phyloP scores from a whole-genome alignment of 164 flowering plant genomes.

The Aristolochia fimbriata region DNA sequence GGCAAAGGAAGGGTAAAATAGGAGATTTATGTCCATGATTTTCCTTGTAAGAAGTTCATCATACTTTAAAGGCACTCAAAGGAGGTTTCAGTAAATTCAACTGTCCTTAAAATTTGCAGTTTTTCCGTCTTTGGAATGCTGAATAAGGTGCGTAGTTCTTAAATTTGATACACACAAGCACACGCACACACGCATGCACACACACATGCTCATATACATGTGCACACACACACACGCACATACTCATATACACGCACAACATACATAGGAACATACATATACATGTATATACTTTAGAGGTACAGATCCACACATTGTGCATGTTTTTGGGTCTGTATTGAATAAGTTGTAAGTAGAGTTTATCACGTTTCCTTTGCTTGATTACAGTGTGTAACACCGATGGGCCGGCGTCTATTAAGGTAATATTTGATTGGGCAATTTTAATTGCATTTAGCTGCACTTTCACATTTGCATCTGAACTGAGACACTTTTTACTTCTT shows the following conservation, averaged over 20 bases:
- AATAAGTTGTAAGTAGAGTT: too few species aligned
- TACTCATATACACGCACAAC: slow-evolving; percentile 9
- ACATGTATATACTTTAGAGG: slow-evolving; percentile 10
- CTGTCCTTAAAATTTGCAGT: slow-evolving; percentile 32
- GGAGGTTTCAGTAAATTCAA: neutral
- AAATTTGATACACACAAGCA: neutral
- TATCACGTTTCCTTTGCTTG: neutral
- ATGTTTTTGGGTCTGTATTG: too few species aligned
- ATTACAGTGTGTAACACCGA: slow-evolving; percentile 83
- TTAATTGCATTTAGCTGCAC: neutral
- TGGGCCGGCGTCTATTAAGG: slow-evolving; percentile 91
- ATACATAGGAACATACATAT: neutral
- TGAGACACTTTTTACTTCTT: slow-evolving; percentile 1
- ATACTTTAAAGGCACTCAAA: neutral
- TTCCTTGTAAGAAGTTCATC: neutral
- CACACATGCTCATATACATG: neutral
- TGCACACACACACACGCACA: slow-evolving; percentile 1
- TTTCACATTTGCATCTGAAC: neutral
- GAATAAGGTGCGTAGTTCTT: slow-evolving; percentile 58
- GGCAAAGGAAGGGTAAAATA: slow-evolving; percentile 94
- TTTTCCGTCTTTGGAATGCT: slow-evolving; percentile 98
- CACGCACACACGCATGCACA: slow-evolving; percentile 13
- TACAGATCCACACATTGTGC: too few species aligned
- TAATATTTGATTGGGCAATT: slow-evolving; percentile 16
- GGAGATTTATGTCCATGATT: slow-evolving; percentile 1